Evolutionary conservation across 352 stramenopile species (phyloP), one percentile per base, ranked within the genome.

Genomic region (Globisporangium middletonii): DNA sequence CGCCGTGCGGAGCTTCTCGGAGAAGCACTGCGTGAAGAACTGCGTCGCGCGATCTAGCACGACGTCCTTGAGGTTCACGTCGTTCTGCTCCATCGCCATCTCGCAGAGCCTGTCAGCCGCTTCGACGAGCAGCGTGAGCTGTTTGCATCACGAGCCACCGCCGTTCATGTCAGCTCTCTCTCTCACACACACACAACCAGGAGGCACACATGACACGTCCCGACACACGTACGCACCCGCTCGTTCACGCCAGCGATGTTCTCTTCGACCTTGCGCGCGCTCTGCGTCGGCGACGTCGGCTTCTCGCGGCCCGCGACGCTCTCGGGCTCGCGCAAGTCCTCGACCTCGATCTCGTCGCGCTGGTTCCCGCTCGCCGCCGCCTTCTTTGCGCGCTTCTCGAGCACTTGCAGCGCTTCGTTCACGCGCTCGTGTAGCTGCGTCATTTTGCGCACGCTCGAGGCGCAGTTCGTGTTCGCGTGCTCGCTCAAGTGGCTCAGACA

Each of bases 1-100:
- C 30, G 83, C 67, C 0, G 65, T 63, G 33, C 72, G 65, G 16
- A 88, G 53, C 50, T 84, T 86, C 37, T 90, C 76, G 9, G 77
- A 83, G 63, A 92, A 93, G 59, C 80, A 93, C 30, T 89, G 75
- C 18, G 80, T 86, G 63, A 91, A 89, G 12, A 85, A 62, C 45
- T 81, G 68, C 9, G 71, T 79, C 26, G 89, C 62, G 57, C 84
- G 80, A 57, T 77, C 75, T 33, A 89, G 57, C 38, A 91, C 70
- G 3, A 88, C 70, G 49, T 89, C 75, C 63, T 93, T 91, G 4
- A 91, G 50, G 50, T 77, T 85, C 50, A 85, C 61, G 30, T 92
- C 79, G 54, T 84, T 80, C 50, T 93, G 77, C 62, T 90, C 83
- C 38, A 89, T 71, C 8, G 80, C 79, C 47, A 91, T 63, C 53